phyloP scores from a whole-genome alignment of 345 rosid genomes.

The Durio zibethinus region DNA sequence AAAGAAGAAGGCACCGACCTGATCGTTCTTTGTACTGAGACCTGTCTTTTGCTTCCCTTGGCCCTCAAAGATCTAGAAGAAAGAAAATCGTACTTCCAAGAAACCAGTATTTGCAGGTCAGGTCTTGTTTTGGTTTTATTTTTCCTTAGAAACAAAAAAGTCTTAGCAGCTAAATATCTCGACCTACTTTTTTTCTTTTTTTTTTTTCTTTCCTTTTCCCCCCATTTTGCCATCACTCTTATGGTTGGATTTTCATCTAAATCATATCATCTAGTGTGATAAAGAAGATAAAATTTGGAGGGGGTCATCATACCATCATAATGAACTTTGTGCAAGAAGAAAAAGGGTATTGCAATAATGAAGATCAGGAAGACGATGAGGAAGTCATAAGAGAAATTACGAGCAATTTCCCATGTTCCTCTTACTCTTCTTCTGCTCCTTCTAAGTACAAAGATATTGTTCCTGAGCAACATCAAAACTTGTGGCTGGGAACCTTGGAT shows the following conservation, averaged over 20 bases:
- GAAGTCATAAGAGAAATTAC: background rate
- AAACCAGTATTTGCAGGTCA: conserved; percentile 30
- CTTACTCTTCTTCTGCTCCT: conserved; percentile 30
- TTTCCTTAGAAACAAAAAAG: background rate
- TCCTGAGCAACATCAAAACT: conserved; percentile 17
- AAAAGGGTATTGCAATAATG: conserved; percentile 24
- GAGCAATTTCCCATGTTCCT: conserved; percentile 26
- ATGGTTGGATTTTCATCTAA: conserved; percentile 33
- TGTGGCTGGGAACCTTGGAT: conserved; percentile 28
- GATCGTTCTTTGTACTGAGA: conserved; percentile 10
- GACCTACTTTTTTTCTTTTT: conserved; percentile 23
- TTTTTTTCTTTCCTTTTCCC: conserved; percentile 12
- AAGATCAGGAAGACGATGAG: conserved; percentile 31
- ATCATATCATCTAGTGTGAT: conserved; percentile 18
- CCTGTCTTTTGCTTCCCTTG: conserved; percentile 13
- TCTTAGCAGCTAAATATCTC: background rate
- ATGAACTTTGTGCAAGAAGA: conserved; percentile 42
- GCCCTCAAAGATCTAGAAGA: conserved; percentile 33
- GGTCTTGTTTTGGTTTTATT: conserved; percentile 8
- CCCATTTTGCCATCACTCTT: conserved; percentile 15
- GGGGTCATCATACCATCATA: conserved; percentile 35
- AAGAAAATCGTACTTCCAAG: conserved; percentile 4
- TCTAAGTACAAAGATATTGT: conserved; percentile 21
- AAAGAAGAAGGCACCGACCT: conserved; percentile 47
- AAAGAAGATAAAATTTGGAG: conserved; percentile 11